phyloP scores from a whole-genome alignment of 2,329 filamentous ascomycete species.

The Teratosphaeria zuluensis region DNA sequence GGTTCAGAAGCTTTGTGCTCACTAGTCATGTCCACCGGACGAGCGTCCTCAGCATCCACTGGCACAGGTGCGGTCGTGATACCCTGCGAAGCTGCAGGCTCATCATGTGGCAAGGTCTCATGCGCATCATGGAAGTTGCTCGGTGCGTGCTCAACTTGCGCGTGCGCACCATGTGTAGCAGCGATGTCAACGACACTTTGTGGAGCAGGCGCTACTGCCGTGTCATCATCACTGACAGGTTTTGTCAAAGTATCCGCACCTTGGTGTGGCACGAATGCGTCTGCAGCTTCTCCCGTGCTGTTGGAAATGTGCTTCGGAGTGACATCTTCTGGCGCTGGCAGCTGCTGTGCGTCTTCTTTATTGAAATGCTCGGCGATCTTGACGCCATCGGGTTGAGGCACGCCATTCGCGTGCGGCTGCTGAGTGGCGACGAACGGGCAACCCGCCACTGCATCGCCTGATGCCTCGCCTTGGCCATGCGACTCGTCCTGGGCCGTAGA shows the following conservation, averaged over 20 bases:
- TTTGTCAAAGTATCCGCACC: constrained; percentile 8
- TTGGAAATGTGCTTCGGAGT: constrained; percentile 13
- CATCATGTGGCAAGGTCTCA: neutral
- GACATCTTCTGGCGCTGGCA: constrained; percentile 6
- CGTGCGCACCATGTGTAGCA: constrained; percentile 11
- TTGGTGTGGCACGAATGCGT: constrained; percentile 13
- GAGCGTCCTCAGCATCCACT: neutral
- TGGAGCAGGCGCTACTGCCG: constrained; percentile 4
- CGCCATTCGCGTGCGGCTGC: neutral
- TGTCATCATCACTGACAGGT: neutral
- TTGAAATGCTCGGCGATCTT: constrained; percentile 15
- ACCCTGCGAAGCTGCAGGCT: neutral
- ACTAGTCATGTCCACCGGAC: neutral
- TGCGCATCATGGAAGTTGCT: constrained; percentile 13
- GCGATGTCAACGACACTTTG: constrained; percentile 15
- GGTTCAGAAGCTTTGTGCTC: neutral
- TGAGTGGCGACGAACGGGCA: neutral
- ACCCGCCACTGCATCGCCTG: neutral
- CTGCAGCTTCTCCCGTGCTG: constrained; percentile 13
- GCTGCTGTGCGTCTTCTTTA: constrained; percentile 4
- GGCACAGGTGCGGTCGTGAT: neutral
- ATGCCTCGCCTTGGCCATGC: neutral
- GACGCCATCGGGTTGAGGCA: constrained; percentile 9
- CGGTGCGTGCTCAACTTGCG: constrained; percentile 9
- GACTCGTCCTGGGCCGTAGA: neutral